phyloP scores from a whole-genome alignment of 768 basidiomycete genomes.

The Mycena alexandri region DNA sequence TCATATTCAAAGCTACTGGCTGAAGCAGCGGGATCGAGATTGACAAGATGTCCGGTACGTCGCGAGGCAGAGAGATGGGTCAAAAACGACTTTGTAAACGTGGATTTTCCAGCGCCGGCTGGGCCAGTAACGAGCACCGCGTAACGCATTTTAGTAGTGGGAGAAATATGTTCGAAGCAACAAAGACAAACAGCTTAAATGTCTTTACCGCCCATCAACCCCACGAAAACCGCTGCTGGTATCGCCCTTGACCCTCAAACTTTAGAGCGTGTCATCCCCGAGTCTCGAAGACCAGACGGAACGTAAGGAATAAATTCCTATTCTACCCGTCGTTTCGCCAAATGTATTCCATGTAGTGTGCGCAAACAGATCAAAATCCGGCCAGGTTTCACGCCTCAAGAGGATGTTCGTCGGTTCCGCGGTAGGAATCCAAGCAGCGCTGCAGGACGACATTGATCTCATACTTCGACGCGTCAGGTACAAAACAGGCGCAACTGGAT shows the following conservation, averaged over 20 bases:
- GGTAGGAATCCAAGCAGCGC: slow-evolving; percentile 46
- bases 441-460: slow-evolving; percentile 6
- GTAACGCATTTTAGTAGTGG: slow-evolving; percentile 75
- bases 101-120: slow-evolving; percentile 97
- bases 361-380: slow-evolving; percentile 92
- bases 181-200: slow-evolving; percentile 13
- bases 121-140: slow-evolving; percentile 94
- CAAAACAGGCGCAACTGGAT: slow-evolving; percentile 81
- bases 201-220: slow-evolving; percentile 78
- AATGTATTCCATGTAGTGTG: slow-evolving; percentile 60
- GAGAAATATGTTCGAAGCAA: neutral
- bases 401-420: slow-evolving; percentile 91
- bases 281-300: slow-evolving; percentile 86
- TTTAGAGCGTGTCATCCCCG: slow-evolving; percentile 89
- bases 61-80: slow-evolving; percentile 89
- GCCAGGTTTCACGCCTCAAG: slow-evolving; percentile 94
- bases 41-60: slow-evolving; percentile 92
- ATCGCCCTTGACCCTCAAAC: slow-evolving; percentile 90
- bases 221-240: slow-evolving; percentile 78
- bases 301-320: slow-evolving; percentile 65
- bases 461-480: slow-evolving; percentile 41
- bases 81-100: slow-evolving; percentile 89
- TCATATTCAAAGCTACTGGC: slow-evolving; percentile 91
- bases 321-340: slow-evolving; percentile 33
- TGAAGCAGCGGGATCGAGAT: slow-evolving; percentile 95